Conservation (phyloP, 2,329 filamentous ascomycete genomes). For the Alternaria atra region DNA sequence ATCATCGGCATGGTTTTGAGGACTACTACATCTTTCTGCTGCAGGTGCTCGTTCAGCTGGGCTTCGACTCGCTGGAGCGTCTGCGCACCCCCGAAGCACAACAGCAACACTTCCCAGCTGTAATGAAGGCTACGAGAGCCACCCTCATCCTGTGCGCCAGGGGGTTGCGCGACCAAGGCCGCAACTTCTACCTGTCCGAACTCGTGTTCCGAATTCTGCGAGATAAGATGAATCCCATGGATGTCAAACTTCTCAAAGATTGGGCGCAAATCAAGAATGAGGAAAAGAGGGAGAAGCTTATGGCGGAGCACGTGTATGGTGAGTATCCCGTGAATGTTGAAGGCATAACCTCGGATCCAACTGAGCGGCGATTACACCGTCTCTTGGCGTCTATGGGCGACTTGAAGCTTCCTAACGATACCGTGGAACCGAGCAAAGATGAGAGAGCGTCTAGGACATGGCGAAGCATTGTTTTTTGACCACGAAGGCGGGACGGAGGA, state of each 20-base stretch:
- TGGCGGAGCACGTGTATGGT: conserved; percentile 5
- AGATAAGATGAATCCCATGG: conserved; percentile 14
- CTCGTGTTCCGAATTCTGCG: conserved; percentile 11
- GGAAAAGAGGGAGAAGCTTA: not conserved
- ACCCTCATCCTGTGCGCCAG: conserved; percentile 19
- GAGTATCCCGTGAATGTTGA: conserved; percentile 9
- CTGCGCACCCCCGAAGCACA: not conserved
- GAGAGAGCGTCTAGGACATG: conserved; percentile 2
- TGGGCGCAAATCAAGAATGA: conserved; percentile 5
- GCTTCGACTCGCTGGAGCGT: conserved; percentile 7
- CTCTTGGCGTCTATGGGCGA: conserved; percentile 4
- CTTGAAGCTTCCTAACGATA: not conserved
- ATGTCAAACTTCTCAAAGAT: conserved; percentile 9
- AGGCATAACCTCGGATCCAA: conserved; percentile 18
- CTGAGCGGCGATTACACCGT: not conserved
- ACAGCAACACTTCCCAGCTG: not conserved
- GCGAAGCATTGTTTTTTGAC: conserved; percentile 5
- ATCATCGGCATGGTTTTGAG: conserved; percentile 8
- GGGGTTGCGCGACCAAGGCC: conserved; percentile 16
- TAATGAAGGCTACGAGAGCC: conserved; percentile 12
- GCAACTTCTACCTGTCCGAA: conserved; percentile 12
- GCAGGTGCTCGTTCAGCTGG: conserved; percentile 10
- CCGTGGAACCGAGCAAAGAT: not conserved
- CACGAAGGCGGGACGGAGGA: not conserved
- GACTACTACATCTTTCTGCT: conserved; percentile 11